Conservation (phyloP, 2,329 filamentous ascomycete genomes). For the Sclerotinia minor region DNA sequence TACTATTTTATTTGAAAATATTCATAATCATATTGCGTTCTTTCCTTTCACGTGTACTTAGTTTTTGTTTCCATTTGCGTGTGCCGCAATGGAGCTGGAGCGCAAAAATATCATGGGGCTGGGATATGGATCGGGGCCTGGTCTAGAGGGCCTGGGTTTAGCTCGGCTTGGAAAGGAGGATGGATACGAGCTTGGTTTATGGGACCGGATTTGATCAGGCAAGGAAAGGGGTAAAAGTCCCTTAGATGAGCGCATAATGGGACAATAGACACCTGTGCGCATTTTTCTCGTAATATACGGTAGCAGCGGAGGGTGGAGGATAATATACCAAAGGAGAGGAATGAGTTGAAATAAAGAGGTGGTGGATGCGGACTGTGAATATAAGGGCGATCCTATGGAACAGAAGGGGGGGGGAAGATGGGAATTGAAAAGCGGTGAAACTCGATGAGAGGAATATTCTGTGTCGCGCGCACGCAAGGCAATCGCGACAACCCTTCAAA, state of each 20-base stretch:
- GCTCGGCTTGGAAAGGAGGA: conserved; percentile 9
- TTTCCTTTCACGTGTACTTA: conserved; percentile 12
- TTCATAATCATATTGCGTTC: conserved; percentile 16
- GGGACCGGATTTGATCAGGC: conserved; percentile 9
- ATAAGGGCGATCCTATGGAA: neutral
- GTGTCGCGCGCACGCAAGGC: neutral
- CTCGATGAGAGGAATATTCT: neutral
- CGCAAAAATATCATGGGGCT: conserved; percentile 19
- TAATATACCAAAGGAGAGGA: conserved; percentile 10
- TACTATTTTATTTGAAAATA: conserved; percentile 1
- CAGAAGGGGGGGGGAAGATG: neutral
- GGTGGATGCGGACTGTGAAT: neutral
- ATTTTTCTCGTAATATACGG: conserved; percentile 23
- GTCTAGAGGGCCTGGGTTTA: conserved; percentile 20
- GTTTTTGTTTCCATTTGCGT: conserved; percentile 2
- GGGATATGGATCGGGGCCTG: neutral
- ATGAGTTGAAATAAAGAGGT: neutral
- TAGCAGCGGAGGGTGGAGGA: neutral
- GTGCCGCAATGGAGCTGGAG: conserved; percentile 23
- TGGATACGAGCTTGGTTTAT: conserved; percentile 20
- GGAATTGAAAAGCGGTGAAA: neutral
- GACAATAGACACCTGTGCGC: conserved; percentile 6
- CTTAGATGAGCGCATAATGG: conserved; percentile 17
- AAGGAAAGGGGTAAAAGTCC: conserved; percentile 10
- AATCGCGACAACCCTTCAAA: conserved; percentile 13